Percentiles rank a stretch among this genome's conserved stretches.
Conservation (phyloP, 2,329 filamentous ascomycete species). For the Orbilia ellipsospora region DNA sequence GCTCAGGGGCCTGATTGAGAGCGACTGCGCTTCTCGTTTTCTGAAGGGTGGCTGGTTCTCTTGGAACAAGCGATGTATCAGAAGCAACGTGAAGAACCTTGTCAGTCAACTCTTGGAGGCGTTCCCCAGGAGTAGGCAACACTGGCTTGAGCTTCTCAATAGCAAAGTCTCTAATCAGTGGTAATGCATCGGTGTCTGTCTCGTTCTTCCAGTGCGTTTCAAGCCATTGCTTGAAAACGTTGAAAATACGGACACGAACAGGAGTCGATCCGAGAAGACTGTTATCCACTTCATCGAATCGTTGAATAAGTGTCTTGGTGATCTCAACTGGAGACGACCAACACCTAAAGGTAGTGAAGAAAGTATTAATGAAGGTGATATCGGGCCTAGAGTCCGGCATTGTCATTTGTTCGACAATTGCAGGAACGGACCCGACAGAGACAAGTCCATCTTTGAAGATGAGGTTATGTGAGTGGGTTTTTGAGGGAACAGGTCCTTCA, state of each 20-base stretch:
- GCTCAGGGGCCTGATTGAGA: conserved; percentile 66
- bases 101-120: conserved; percentile 81
- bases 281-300: conserved; percentile 90
- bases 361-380: conserved; percentile 88
- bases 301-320: conserved; percentile 83
- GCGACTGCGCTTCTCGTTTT: conserved; percentile 65
- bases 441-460: conserved; percentile 95
- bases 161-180: conserved; percentile 82
- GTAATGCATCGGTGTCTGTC: conserved; percentile 79
- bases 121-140: conserved; percentile 80
- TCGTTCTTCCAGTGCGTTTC: conserved; percentile 94
- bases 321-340: conserved; percentile 86
- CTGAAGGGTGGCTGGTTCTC: conserved; percentile 77
- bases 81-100: conserved; percentile 74
- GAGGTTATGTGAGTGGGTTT: conserved; percentile 89
- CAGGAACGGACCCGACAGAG: conserved; percentile 88
- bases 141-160: conserved; percentile 74
- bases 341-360: conserved; percentile 94
- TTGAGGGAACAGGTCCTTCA: conserved; percentile 70
- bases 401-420: conserved; percentile 92
- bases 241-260: conserved; percentile 90
- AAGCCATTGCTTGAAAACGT: conserved; percentile 96
- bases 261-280: conserved; percentile 77
- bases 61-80: conserved; percentile 80
- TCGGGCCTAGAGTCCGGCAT: conserved; percentile 93